Evolutionary conservation across 768 basidiomycete genomes (phyloP).

Genomic region (Neoboletus subvelutipes): DNA sequence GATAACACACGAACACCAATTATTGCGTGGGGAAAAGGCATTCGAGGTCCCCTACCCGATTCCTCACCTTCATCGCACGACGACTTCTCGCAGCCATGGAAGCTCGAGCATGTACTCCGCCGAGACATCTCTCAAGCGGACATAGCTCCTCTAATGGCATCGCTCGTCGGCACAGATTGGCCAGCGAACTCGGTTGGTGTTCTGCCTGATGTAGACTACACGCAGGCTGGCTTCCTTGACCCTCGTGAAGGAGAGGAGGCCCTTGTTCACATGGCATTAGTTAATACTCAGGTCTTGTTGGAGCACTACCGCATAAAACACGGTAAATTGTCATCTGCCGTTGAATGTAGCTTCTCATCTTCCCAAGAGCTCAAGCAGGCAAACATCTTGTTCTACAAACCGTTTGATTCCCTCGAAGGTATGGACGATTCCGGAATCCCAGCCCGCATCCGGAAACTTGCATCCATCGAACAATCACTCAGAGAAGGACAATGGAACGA

Average conservation of each 20-base stretch:
- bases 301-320: constrained; percentile 81
- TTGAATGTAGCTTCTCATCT: constrained; percentile 1
- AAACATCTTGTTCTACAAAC: constrained; percentile 61
- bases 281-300: constrained; percentile 69
- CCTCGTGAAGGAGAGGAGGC: constrained; percentile 45
- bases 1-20: constrained; percentile 87
- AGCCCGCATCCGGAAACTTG: constrained; percentile 37
- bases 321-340: constrained; percentile 40
- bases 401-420: constrained; percentile 52
- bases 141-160: constrained; percentile 73
- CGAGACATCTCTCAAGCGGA: constrained; percentile 85
- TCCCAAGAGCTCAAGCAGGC: constrained; percentile 57
- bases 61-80: constrained; percentile 61
- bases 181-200: constrained; percentile 84
- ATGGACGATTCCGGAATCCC: constrained; percentile 25
- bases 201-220: constrained; percentile 70
- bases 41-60: constrained; percentile 67
- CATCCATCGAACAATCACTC: constrained; percentile 48
- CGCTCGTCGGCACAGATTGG: constrained; percentile 69
- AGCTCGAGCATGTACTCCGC: constrained; percentile 54
- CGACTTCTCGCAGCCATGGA: constrained; percentile 65
- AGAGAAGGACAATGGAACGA: constrained; percentile 41
- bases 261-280: constrained; percentile 53
- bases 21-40: constrained; percentile 77
- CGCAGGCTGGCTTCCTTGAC: constrained; percentile 56